Conservation (phyloP, 2,329 filamentous ascomycete genomes). For the Truncatella angustata region DNA sequence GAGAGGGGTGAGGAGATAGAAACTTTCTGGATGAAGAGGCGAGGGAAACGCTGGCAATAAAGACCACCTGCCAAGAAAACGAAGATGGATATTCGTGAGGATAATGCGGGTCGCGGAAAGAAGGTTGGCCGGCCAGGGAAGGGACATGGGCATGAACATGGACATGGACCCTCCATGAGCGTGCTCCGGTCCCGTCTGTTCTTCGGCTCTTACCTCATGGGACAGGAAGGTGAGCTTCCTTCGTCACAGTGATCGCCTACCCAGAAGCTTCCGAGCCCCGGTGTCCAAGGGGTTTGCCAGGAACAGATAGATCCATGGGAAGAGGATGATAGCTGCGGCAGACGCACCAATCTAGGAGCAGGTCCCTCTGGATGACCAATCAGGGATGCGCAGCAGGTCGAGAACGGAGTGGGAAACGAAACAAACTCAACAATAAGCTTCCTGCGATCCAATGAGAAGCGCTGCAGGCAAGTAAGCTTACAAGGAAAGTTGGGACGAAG, state of each 20-base stretch:
- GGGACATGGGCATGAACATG: slow-evolving; percentile 10
- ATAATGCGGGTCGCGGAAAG: slow-evolving; percentile 28
- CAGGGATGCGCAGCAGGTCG: background rate
- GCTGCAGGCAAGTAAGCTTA: slow-evolving; percentile 1
- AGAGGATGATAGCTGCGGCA: background rate
- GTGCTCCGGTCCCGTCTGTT: slow-evolving; percentile 17
- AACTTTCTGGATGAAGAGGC: slow-evolving; percentile 23
- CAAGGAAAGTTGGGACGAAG: slow-evolving; percentile 8
- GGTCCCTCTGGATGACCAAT: background rate
- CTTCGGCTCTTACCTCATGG: slow-evolving; percentile 3
- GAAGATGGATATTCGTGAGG: slow-evolving; percentile 12
- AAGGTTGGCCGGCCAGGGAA: slow-evolving; percentile 24
- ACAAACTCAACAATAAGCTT: slow-evolving; percentile 6
- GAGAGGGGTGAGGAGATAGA: slow-evolving; percentile 30
- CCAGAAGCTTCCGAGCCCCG: slow-evolving; percentile 5
- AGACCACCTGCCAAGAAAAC: slow-evolving; percentile 18
- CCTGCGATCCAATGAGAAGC: slow-evolving; percentile 3
- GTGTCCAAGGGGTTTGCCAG: slow-evolving; percentile 6
- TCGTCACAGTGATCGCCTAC: background rate
- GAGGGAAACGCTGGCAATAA: slow-evolving; percentile 29
- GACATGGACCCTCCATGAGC: slow-evolving; percentile 22
- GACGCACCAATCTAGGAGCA: background rate
- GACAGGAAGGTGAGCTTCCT: background rate
- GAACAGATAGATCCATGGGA: background rate
- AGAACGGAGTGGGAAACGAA: slow-evolving; percentile 8